Base-by-base conservation (phyloP, 2,329 filamentous ascomycete genomes). In the Aspergillus glaucus region DNA sequence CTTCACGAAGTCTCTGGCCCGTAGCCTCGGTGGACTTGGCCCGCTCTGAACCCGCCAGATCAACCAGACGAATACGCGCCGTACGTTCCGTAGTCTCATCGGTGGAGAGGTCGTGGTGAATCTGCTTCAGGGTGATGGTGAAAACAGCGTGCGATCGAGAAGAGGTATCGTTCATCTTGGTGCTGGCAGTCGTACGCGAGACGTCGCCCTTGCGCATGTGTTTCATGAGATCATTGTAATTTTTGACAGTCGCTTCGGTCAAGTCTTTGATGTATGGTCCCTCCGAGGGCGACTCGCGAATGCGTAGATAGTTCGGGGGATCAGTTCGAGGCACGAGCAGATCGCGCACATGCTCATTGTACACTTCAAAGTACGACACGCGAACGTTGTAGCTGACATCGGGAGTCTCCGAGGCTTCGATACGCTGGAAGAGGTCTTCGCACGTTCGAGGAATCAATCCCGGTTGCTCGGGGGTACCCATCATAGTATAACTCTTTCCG, bases 111-210 rank as follows among this genome's bases (percentile, higher is more conserved):
- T 96, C 92, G 71, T 97, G 92, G 64, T 96, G 91, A 56, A 98
- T 98, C 70, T 97, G 93, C 73, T 95, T 96, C 50, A 98, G 79
- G 74, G 95, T 93, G 60, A 98, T 93, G 24, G 93, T 98, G 69
- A 98, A 98, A 50, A 98, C 93, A 6, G 93, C 90, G 65, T 98
- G 93, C 55, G 90, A 95, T 67, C 93, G 87, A 54, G 89, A 95
- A 47, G 89, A 95, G 2, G 92, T 97, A 69, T 98, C 93, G 71
- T 98, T 98, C 93, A 98, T 98, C 74, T 96, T 97, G 51, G 93
- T 98, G 64, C 88, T 90, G 12, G 93, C 93, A 17, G 82, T 86
- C 0, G 93, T 97, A 43, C 93, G 85, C 50, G 87, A 95, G 55
- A 80, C 75, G 68, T 98, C 93, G 49, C 93, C 93, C 62, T 84